Evolutionary conservation across 1,284 basidiomycete genomes (phyloP).

Genomic region (Microstroma glucosiphilum): DNA sequence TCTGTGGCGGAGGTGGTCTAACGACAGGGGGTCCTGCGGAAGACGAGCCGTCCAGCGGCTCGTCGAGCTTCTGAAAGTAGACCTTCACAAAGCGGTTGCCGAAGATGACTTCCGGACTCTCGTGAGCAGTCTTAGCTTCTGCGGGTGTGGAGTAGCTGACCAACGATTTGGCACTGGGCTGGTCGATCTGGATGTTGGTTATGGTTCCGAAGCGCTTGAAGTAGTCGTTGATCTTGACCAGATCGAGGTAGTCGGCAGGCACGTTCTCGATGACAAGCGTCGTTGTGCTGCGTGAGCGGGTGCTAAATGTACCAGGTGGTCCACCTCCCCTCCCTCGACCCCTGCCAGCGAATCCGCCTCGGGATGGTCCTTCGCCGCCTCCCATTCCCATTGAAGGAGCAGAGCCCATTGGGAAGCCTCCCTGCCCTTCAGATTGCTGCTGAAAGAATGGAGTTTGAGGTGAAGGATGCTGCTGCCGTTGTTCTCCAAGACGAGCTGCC

Average conservation of each 20-base stretch:
- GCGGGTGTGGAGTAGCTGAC: constrained; percentile 80
- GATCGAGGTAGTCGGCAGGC: constrained; percentile 70
- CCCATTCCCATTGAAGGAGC: neutral
- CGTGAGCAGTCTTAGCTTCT: constrained; percentile 82
- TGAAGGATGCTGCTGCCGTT: neutral
- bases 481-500: neutral
- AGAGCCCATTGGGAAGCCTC: neutral
- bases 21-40: constrained; percentile 62
- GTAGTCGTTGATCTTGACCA: constrained; percentile 75
- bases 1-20: constrained; percentile 15
- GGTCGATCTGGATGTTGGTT: constrained; percentile 83
- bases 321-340: constrained; percentile 52
- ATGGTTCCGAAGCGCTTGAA: constrained; percentile 89
- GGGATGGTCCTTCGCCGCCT: neutral
- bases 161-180: constrained; percentile 66
- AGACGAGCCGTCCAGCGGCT: constrained; percentile 79
- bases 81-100: constrained; percentile 86
- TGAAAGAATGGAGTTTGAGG: neutral
- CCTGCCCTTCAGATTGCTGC: neutral
- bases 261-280: constrained; percentile 92
- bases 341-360: constrained; percentile 56
- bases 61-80: constrained; percentile 48
- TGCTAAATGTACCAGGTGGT: constrained; percentile 54
- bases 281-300: constrained; percentile 57
- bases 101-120: constrained; percentile 85